phyloP scores from a whole-genome alignment of 1,284 basidiomycete species.

The Pisolithus thermaeus region DNA sequence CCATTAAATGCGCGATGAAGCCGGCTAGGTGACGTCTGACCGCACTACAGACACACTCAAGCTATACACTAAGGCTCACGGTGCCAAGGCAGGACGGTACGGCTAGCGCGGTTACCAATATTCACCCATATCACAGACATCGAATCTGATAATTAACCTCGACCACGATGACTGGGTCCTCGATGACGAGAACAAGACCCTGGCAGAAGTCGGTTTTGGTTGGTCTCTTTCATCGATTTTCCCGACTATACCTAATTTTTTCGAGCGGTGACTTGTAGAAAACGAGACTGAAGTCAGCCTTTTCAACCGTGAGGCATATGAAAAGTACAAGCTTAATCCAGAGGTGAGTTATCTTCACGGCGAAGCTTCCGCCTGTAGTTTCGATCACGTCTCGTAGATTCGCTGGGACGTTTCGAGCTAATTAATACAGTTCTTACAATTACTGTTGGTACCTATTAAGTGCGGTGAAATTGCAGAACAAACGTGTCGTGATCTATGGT shows the following conservation, averaged over 20 bases:
- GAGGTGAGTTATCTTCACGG: slow-evolving; percentile 42
- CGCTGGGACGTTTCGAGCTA: slow-evolving; percentile 21
- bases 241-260: not conserved
- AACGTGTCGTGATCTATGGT: slow-evolving; percentile 21
- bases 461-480: slow-evolving; percentile 26
- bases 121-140: slow-evolving; percentile 51
- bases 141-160: slow-evolving; percentile 92
- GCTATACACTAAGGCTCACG: slow-evolving; percentile 91
- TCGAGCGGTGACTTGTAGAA: slow-evolving; percentile 48
- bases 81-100: slow-evolving; percentile 67
- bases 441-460: slow-evolving; percentile 21
- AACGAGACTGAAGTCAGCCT: slow-evolving; percentile 93
- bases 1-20: slow-evolving; percentile 11
- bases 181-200: slow-evolving; percentile 54
- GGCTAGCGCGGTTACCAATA: not conserved
- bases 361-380: not conserved
- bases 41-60: slow-evolving; percentile 79
- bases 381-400: slow-evolving; percentile 12
- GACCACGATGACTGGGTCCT: slow-evolving; percentile 93
- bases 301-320: slow-evolving; percentile 75
- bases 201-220: slow-evolving; percentile 76
- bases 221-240: slow-evolving; percentile 21
- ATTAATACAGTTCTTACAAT: slow-evolving; percentile 4
- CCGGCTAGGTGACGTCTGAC: slow-evolving; percentile 1
- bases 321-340: slow-evolving; percentile 76